phyloP scores from a whole-genome alignment of 192 early-diverging fungal genomes.

The Gonapodya sp. region DNA sequence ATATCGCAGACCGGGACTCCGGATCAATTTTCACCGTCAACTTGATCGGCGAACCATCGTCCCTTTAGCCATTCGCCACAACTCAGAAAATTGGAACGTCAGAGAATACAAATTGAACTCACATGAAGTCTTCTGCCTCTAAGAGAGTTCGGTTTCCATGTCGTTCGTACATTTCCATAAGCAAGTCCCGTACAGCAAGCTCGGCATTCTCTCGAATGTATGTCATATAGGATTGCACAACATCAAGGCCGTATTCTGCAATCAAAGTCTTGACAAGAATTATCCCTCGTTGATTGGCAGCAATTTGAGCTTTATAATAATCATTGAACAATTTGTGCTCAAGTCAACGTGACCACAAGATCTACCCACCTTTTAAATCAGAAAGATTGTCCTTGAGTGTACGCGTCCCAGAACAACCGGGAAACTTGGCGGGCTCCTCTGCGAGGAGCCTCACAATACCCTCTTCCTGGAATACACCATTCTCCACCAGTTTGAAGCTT shows the following conservation, averaged over 20 bases:
- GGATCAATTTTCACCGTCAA: slow-evolving; percentile 65
- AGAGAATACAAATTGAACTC: background rate
- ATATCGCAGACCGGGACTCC: slow-evolving; percentile 62
- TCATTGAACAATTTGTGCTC: background rate
- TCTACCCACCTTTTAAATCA: slow-evolving; percentile 61
- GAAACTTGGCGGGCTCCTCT: slow-evolving; percentile 71
- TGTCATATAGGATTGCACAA: slow-evolving; percentile 93
- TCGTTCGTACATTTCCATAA: slow-evolving; percentile 48
- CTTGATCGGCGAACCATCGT: slow-evolving; percentile 78
- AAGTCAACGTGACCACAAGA: slow-evolving; percentile 4
- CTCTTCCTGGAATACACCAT: slow-evolving; percentile 72
- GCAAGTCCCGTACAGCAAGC: slow-evolving; percentile 66
- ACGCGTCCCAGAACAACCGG: slow-evolving; percentile 79
- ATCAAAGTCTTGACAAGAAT: slow-evolving; percentile 69
- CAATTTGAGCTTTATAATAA: slow-evolving; percentile 67
- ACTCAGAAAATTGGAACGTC: too few relatives aligned
- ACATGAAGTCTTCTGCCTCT: slow-evolving; percentile 8
- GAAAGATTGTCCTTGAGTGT: slow-evolving; percentile 85
- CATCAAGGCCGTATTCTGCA: slow-evolving; percentile 68
- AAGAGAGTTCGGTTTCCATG: slow-evolving; percentile 20
- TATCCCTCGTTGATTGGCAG: slow-evolving; percentile 93
- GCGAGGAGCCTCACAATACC: slow-evolving; percentile 67
- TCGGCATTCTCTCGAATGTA: slow-evolving; percentile 87
- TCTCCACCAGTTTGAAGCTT: slow-evolving; percentile 75
- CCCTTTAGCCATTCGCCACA: too few relatives aligned